Conservation (phyloP, 768 basidiomycete species). For the Pleurotus eryngii region DNA sequence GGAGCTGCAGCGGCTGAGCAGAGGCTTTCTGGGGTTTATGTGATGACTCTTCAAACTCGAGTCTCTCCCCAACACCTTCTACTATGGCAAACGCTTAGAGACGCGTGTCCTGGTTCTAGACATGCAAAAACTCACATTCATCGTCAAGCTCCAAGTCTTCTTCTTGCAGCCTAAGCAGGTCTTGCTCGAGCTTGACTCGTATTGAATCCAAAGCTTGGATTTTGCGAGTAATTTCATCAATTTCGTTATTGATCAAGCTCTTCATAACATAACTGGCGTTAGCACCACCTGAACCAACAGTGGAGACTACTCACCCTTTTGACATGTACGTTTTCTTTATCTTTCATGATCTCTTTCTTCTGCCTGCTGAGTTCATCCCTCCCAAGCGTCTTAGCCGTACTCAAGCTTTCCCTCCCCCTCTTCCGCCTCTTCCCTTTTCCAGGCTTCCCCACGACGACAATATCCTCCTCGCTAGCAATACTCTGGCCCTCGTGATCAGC, state of each 20-base stretch:
- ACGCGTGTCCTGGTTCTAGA: neutral
- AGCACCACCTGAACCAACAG: constrained; percentile 10
- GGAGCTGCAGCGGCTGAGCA: constrained; percentile 40
- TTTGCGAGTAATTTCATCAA: constrained; percentile 85
- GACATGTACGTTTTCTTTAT: constrained; percentile 92
- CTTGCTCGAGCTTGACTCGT: constrained; percentile 73
- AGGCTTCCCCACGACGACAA: constrained; percentile 56
- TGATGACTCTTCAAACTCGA: constrained; percentile 63
- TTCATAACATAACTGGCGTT: constrained; percentile 26
- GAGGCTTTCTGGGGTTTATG: constrained; percentile 25
- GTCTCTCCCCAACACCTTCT: constrained; percentile 83
- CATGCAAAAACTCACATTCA: constrained; percentile 59
- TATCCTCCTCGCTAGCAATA: constrained; percentile 71
- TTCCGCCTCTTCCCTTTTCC: constrained; percentile 48
- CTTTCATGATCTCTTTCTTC: constrained; percentile 78
- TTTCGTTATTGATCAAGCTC: constrained; percentile 85
- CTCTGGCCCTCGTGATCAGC: constrained; percentile 53
- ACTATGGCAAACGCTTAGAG: constrained; percentile 43
- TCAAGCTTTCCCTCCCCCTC: constrained; percentile 63
- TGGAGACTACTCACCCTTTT: constrained; percentile 59
- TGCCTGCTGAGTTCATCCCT: constrained; percentile 84
- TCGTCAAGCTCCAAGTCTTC: constrained; percentile 97
- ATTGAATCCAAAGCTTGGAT: constrained; percentile 83
- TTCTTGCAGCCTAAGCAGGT: constrained; percentile 85
- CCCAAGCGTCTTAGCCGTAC: constrained; percentile 67